These are phyloP conservation scores for Aspergillus sergii DNA, from an alignment of 2,329 filamentous ascomycete species.

Conservation along the genomic window DNA sequence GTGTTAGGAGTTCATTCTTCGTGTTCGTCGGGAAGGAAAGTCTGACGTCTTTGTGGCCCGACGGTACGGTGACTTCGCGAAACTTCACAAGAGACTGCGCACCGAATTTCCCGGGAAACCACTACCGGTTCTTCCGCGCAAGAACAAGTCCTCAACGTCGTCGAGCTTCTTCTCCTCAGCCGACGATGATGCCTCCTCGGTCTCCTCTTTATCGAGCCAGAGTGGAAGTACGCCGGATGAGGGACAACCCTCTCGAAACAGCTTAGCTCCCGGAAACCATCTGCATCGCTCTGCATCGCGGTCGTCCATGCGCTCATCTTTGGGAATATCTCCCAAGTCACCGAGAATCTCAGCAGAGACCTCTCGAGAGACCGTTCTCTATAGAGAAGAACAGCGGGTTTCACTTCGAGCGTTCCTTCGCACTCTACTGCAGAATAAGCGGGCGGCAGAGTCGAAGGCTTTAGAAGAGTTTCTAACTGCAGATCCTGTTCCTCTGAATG, in stretches of 20 bases:
- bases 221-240: constrained; percentile 51
- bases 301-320: constrained; percentile 28
- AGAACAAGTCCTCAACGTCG: constrained; percentile 81
- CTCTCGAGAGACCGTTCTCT: constrained; percentile 59
- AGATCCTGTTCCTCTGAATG: constrained; percentile 71
- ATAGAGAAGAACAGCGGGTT: constrained; percentile 86
- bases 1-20: constrained; percentile 80
- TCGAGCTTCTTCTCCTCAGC: constrained; percentile 60
- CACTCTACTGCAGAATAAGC: constrained; percentile 78
- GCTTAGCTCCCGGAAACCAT: constrained; percentile 30
- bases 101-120: constrained; percentile 89
- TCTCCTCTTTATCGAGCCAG: constrained; percentile 78
- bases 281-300: constrained; percentile 32
- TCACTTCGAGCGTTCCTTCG: constrained; percentile 90
- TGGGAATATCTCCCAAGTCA: constrained; percentile 28
- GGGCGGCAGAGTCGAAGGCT: constrained; percentile 78
- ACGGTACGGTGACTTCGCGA: constrained; percentile 84
- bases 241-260: constrained; percentile 32
- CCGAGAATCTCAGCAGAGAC: constrained; percentile 47
- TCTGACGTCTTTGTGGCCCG: constrained; percentile 78
- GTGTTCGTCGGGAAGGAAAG: constrained; percentile 77
- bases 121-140: constrained; percentile 81
- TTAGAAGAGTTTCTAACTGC: constrained; percentile 81
- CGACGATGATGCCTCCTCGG: constrained; percentile 74
- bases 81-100: constrained; percentile 76